Percentiles rank a stretch among this genome's conserved stretches.
These are phyloP conservation scores for Sedum album DNA, from an alignment of 164 flowering plant species.

Conservation along the genomic window DNA sequence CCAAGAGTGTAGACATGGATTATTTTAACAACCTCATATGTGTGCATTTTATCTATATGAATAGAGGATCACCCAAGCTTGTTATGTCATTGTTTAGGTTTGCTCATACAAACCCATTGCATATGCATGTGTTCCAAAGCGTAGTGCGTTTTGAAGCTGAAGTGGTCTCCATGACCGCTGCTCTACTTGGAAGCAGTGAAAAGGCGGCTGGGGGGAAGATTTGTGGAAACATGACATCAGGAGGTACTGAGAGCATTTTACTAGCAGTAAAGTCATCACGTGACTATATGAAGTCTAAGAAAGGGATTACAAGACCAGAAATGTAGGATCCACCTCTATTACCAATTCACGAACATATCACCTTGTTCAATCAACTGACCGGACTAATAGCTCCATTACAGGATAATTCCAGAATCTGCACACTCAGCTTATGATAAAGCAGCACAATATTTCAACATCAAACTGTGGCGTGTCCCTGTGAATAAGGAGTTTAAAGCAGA, in stretches of 20 bases:
- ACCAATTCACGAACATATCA: neutral
- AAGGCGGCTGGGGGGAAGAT: conserved; percentile 80
- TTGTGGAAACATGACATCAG: conserved; percentile 99
- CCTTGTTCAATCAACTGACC: neutral
- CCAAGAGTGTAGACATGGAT: no score
- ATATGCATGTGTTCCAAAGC: conserved; percentile 86
- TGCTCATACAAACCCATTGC: conserved; percentile 96
- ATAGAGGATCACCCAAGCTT: neutral
- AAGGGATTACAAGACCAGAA: conserved; percentile 78
- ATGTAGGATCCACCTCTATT: conserved; percentile 37
- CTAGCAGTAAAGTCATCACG: conserved; percentile 89
- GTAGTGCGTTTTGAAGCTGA: conserved; percentile 80
- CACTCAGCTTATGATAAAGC: conserved; percentile 99
- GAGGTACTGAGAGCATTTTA: conserved; percentile 96
- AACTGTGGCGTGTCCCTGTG: conserved; percentile 87
- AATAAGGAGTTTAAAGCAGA: conserved; percentile 78
- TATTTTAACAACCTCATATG: no score
- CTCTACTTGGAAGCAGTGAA: conserved; percentile 77
- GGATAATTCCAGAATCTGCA: conserved; percentile 96
- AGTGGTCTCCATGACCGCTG: conserved; percentile 96
- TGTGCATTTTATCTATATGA: neutral
- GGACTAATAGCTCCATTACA: conserved; percentile 21
- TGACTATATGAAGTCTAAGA: conserved; percentile 80
- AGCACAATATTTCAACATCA: conserved; percentile 91
- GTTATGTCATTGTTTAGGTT: conserved; percentile 38